phyloP scores from a whole-genome alignment of 495 filamentous ascomycete genomes.

The Copromyces sp. region DNA sequence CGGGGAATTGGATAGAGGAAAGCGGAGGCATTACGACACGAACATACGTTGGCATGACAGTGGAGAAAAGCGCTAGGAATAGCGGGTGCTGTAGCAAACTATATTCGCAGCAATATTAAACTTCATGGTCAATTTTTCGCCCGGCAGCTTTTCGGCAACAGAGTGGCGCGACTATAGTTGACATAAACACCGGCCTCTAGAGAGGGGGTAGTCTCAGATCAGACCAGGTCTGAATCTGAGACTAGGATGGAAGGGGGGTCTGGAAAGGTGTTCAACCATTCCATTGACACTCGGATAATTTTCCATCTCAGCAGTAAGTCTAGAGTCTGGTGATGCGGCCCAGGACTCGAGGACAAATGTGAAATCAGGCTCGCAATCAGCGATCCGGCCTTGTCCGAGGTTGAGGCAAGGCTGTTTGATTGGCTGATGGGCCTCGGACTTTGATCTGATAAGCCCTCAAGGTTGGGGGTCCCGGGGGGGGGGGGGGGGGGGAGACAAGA shows the following conservation, averaged over 20 bases:
- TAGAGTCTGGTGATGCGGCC: neutral
- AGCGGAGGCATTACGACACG: neutral
- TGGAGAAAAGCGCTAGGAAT: neutral
- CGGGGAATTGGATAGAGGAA: neutral
- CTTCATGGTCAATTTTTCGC: neutral
- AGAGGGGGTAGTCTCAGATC: neutral
- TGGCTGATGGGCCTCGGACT: neutral
- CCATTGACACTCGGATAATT: neutral
- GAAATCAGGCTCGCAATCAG: neutral
- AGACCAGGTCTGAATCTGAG: too few species aligned
- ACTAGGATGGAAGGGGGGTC: neutral
- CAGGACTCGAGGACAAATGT: neutral
- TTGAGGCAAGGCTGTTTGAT: neutral
- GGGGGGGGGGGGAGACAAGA: neutral
- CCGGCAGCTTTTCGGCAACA: neutral
- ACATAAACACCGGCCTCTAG: neutral
- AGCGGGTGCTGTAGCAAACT: neutral
- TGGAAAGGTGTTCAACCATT: neutral
- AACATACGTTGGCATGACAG: neutral
- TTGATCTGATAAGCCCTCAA: neutral
- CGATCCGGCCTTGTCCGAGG: neutral
- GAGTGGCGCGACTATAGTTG: neutral
- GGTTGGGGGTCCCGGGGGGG: neutral
- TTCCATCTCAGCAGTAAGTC: neutral
- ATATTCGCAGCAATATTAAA: neutral